These are phyloP conservation scores for Zygoascus sp. DNA, from an alignment of 1,139 yeast genomes.

Conservation along the genomic window DNA sequence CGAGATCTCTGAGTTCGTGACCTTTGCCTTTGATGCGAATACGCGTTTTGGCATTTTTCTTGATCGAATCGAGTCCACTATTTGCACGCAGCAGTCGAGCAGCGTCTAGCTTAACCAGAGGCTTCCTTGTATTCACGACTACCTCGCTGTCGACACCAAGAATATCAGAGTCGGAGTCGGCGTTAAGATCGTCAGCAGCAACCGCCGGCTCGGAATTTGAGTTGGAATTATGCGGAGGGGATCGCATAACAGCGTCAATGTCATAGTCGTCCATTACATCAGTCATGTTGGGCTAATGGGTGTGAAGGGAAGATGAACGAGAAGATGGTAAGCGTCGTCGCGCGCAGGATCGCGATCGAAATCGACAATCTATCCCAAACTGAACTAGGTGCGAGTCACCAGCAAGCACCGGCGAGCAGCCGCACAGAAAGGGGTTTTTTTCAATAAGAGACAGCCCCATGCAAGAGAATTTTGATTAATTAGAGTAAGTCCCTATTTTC, in stretches of 20 bases:
- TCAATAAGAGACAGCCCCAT: no score
- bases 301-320: not conserved
- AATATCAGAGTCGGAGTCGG: conserved; percentile 23
- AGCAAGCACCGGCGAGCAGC: no score
- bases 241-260: not conserved
- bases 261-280: conserved; percentile 3
- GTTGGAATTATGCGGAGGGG: not conserved
- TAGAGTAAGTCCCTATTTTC: no score
- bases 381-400: no score
- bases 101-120: conserved; percentile 36
- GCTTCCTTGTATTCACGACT: conserved; percentile 25
- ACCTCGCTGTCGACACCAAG: conserved; percentile 38
- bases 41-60: conserved; percentile 23
- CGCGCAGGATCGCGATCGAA: not conserved
- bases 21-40: conserved; percentile 38
- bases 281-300: not conserved
- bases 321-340: not conserved
- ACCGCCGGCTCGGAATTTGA: not conserved
- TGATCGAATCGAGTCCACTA: conserved; percentile 35
- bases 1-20: conserved; percentile 42
- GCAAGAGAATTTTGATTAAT: no score
- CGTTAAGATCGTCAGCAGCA: not conserved
- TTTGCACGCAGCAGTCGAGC: conserved; percentile 31
- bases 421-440: no score
- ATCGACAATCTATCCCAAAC: no score